Conservation (phyloP, 2,329 filamentous ascomycete species). For the Apiospora rasikravindrae region DNA sequence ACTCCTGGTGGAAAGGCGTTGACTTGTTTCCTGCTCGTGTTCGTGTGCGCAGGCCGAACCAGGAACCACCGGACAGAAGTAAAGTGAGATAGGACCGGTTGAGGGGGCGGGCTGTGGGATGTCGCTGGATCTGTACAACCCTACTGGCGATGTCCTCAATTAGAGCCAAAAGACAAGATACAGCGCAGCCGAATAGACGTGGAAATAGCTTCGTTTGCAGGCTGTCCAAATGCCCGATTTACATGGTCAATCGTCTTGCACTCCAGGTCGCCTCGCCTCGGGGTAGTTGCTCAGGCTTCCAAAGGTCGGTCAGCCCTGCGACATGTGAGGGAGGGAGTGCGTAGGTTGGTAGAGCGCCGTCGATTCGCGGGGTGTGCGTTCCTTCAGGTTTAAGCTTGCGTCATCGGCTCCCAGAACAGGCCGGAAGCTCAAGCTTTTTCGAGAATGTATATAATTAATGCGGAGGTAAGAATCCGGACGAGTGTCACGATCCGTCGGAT, state of each 20-base stretch:
- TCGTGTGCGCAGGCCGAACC: background rate
- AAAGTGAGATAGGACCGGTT: background rate
- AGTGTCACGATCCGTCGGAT: background rate
- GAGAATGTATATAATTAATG: background rate
- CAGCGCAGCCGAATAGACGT: background rate
- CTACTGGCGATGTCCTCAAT: conserved; percentile 7
- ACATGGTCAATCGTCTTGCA: background rate
- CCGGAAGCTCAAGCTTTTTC: background rate
- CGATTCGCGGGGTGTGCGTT: conserved; percentile 16
- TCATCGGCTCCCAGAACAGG: conserved; percentile 12
- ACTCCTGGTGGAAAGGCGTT: background rate
- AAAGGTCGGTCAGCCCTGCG: background rate
- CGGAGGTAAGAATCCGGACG: background rate
- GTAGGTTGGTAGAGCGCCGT: background rate
- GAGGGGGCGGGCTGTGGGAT: background rate
- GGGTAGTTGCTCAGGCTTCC: background rate
- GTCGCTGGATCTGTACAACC: background rate
- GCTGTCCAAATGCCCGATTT: no score
- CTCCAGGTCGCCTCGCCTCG: background rate
- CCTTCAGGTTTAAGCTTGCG: conserved; percentile 15
- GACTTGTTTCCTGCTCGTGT: background rate
- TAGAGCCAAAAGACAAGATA: background rate
- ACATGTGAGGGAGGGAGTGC: conserved; percentile 4
- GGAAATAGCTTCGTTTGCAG: background rate
- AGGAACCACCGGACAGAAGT: background rate